phyloP scores from a whole-genome alignment of 495 filamentous ascomycete genomes.

The Cetradonia linearis region DNA sequence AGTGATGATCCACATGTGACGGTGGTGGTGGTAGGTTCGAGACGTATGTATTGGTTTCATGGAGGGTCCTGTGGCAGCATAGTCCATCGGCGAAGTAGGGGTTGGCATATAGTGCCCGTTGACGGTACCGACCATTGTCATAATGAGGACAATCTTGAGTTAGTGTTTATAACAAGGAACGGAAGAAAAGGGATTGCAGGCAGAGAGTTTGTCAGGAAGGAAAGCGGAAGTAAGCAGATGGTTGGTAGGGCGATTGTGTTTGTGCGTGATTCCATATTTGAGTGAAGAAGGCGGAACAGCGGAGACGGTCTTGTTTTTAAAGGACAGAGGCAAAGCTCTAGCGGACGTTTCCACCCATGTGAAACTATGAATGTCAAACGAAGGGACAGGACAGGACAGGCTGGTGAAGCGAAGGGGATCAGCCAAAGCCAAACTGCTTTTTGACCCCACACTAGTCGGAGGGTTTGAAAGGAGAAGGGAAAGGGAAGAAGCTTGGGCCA shows the following conservation, averaged over 20 bases:
- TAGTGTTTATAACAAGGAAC: background rate
- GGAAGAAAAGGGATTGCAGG: background rate
- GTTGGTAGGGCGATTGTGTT: background rate
- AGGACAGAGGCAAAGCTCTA: background rate
- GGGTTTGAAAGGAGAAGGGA: background rate
- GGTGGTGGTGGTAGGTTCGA: constrained; percentile 34
- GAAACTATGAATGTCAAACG: background rate
- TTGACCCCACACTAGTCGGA: constrained; percentile 8
- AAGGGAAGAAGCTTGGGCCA: background rate
- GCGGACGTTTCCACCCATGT: background rate
- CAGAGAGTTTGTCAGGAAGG: background rate
- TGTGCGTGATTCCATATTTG: constrained; percentile 7
- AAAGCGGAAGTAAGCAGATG: background rate
- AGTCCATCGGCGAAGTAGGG: constrained; percentile 22
- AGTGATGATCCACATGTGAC: constrained; percentile 96
- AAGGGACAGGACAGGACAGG: background rate
- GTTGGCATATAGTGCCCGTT: constrained; percentile 28
- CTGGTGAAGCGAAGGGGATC: background rate
- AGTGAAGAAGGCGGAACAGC: background rate
- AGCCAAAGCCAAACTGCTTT: constrained; percentile 1
- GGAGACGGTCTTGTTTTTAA: background rate
- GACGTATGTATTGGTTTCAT: constrained; percentile 25
- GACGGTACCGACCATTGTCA: constrained; percentile 37
- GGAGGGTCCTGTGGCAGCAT: constrained; percentile 13
- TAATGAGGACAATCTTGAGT: background rate